Percentiles rank a stretch among this genome's conserved stretches.
phyloP scores from a whole-genome alignment of 179 eudicot species.

The Silene vulgaris region DNA sequence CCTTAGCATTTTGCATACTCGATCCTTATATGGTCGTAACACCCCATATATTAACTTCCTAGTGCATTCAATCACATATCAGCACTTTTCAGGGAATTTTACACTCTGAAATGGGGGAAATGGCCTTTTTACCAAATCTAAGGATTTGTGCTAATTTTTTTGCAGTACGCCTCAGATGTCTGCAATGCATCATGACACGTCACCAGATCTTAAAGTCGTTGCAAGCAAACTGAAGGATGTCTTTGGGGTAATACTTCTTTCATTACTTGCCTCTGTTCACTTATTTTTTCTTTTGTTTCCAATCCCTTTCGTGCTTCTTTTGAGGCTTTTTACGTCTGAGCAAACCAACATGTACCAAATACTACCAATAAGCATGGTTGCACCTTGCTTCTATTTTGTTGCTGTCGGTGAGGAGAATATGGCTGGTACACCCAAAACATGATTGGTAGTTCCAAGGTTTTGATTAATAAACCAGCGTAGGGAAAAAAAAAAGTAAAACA shows the following conservation, averaged over 20 bases:
- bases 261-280: conserved; percentile 3
- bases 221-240: conserved; percentile 70
- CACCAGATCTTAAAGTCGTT: conserved; percentile 77
- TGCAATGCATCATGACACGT: conserved; percentile 86
- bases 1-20: too few species aligned
- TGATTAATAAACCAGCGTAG: too few species aligned
- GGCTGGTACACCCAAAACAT: too few species aligned
- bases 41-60: background rate
- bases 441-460: too few species aligned
- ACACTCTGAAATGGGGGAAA: background rate
- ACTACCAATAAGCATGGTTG: too few species aligned
- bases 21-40: background rate
- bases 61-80: background rate
- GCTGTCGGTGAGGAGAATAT: too few species aligned
- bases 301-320: background rate
- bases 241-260: conserved; percentile 51
- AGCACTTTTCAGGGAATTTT: background rate
- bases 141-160: conserved; percentile 6
- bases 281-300: background rate
- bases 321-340: background rate
- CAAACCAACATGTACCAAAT: background rate
- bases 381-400: too few species aligned
- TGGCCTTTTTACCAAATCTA: background rate
- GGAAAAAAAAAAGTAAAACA: too few species aligned
- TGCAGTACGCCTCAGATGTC: conserved; percentile 91